phyloP scores from a whole-genome alignment of 805 yeast species.

The Candida koratica region DNA sequence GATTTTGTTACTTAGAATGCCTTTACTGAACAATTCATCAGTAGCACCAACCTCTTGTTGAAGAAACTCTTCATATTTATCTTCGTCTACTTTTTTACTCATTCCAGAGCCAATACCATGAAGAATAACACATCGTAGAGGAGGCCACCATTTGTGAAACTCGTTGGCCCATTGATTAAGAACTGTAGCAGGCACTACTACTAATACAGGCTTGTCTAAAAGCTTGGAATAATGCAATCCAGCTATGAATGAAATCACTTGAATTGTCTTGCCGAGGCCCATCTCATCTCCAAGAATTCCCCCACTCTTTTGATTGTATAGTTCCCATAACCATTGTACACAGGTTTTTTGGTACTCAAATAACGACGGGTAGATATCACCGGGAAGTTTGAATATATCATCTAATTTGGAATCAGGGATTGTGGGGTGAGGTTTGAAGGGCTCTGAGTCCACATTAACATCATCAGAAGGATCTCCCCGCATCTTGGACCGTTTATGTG shows the following conservation, averaged over 20 bases:
- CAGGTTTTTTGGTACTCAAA: conserved; percentile 95
- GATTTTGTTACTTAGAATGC: conserved; percentile 28
- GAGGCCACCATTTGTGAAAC: conserved; percentile 98
- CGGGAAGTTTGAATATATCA: conserved; percentile 72
- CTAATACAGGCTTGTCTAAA: conserved; percentile 70
- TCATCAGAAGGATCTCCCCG: conserved; percentile 21
- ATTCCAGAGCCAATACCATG: conserved; percentile 94
- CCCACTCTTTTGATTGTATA: conserved; percentile 84
- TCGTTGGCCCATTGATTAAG: conserved; percentile 97
- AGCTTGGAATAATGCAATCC: conserved; percentile 80
- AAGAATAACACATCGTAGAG: conserved; percentile 75
- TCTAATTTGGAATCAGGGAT: conserved; percentile 72
- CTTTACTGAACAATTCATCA: conserved; percentile 15
- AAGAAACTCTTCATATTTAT: conserved; percentile 47
- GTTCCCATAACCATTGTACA: conserved; percentile 96
- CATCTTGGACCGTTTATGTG: conserved; percentile 39
- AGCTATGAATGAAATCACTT: conserved; percentile 85
- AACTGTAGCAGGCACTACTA: conserved; percentile 97
- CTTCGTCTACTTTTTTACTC: conserved; percentile 41
- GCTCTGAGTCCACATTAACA: conserved; percentile 20
- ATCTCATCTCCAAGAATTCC: conserved; percentile 97
- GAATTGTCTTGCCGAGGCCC: conserved; percentile 97
- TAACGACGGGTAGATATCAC: conserved; percentile 80
- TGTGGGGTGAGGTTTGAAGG: conserved; percentile 73
- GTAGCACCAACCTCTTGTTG: conserved; percentile 38